Evolutionary conservation across 1,139 yeast species (phyloP), one percentile per base, ranked within the genome.

Genomic region (Geotrichum siamense): DNA sequence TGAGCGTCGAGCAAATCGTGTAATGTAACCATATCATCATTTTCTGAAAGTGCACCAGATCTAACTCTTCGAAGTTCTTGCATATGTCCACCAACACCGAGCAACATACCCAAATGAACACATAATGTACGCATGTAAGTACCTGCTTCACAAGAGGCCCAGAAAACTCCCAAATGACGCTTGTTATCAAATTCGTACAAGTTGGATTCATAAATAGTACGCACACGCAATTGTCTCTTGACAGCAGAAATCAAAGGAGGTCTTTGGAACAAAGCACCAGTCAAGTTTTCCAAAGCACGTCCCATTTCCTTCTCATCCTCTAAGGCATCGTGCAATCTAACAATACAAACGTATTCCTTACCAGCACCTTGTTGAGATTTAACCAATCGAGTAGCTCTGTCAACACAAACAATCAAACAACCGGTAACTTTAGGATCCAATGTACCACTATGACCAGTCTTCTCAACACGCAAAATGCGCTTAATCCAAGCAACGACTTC

Each of bases 91-190:
- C 98, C 98, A 58, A 87, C 97, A 59, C 97, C 96, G 56, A 91
- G 75, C 51, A 91, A 75, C 95, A 91, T 89, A 72, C 98, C 98
- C 62, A 91, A 74, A 68, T 91, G 98, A 51, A 91, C 98, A 80
- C 98, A 91, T 60, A 91, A 74, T 45, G 98, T 91, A 78, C 98
- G 84, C 96, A 91, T 91, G 71, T 91, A 91, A 53, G 98, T 91
- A 69, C 98, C 98, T 51, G 98, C 98, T 74, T 91, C 98, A 77
- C 98, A 91, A 38, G 94, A 83, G 50, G 97, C 97, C 98, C 98
- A 91, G 74, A 91, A 91, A 31, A 91, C 97, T 71, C 95, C 95
- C 54, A 91, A 76, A 58, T 93, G 93, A 69, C 97, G 82, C 70
- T 91, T 89, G 70, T 87, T 85, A 69, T 91, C 98, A 61, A 91